Percentiles rank a stretch among this genome's conserved stretches.
Conservation (phyloP, 2,329 filamentous ascomycete genomes). For the Aplosporella prunicola region DNA sequence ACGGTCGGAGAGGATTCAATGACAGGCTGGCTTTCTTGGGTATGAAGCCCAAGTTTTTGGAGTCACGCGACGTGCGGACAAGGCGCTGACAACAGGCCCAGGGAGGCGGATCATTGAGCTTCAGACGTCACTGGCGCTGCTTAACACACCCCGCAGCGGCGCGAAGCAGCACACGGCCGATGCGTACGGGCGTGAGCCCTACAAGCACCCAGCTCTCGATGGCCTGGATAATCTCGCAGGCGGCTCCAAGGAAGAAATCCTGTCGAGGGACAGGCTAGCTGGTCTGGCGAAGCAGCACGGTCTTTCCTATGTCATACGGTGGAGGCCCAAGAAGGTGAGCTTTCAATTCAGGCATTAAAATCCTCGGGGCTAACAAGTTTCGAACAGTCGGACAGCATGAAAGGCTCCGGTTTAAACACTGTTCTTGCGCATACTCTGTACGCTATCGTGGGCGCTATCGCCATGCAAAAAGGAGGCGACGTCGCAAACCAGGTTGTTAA, state of each 20-base stretch:
- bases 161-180: slow-evolving; percentile 15
- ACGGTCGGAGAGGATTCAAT: slow-evolving; percentile 88
- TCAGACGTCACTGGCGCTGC: slow-evolving; percentile 54
- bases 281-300: slow-evolving; percentile 61
- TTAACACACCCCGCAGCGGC: slow-evolving; percentile 36
- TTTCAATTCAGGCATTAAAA: not conserved
- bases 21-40: slow-evolving; percentile 84
- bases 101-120: slow-evolving; percentile 56
- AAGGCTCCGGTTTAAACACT: slow-evolving; percentile 61
- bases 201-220: slow-evolving; percentile 59
- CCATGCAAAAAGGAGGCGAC: slow-evolving; percentile 76
- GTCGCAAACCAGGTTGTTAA: slow-evolving; percentile 65
- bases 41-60: slow-evolving; percentile 33
- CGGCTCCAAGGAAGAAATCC: slow-evolving; percentile 50
- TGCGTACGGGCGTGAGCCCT: slow-evolving; percentile 49
- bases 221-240: slow-evolving; percentile 63
- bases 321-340: slow-evolving; percentile 76
- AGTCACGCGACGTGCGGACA: no score
- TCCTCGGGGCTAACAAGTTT: not conserved
- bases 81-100: slow-evolving; percentile 27
- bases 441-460: slow-evolving; percentile 78
- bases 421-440: slow-evolving; percentile 71
- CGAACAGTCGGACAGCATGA: slow-evolving; percentile 53
- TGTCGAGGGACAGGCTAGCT: slow-evolving; percentile 57
- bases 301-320: slow-evolving; percentile 67